Evolutionary conservation across 2,329 filamentous ascomycete species (phyloP), one percentile per base, ranked within the genome.

Genomic region (Karstenula rhodostoma): DNA sequence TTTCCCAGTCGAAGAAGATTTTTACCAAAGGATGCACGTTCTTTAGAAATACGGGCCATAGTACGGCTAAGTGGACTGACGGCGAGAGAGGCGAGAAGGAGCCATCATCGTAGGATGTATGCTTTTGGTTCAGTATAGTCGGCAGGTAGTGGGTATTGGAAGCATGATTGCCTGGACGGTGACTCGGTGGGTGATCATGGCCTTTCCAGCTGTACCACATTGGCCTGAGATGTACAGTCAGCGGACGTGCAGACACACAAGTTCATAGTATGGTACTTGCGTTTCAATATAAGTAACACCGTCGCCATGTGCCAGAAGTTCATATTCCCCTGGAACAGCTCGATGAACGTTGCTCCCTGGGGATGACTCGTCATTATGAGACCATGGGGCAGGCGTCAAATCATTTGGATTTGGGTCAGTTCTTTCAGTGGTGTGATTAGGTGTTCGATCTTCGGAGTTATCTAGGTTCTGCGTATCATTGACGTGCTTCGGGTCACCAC

Each of bases 201-300:
- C 43, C 43, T 46, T 46, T 46, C 43, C 43, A 46, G 19, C 43
- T 46, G 22, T 46, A 46, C 43, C 43, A 46, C 43, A 46, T 46
- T 25, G 43, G 43, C 43, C 43, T 46, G 25, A n/a, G 13, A 12
- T 12, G 5, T 25, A 27, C 4, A 25, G 7, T 46, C 13, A 46
- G 43, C 19, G 19, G 23, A 4, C 8, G 19, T 3, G 9, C 19
- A 12, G 5, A 23, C 2, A 13, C 7, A 27, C 25, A 5, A 23
- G 8, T 7, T 3, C 6, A 46, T 13, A 22, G n/a, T 6, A 22
- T 3, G 1, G 9, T 22, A 46, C 43, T 19, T 13, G 22, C 43
- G 43, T 46, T 46, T 46, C 43, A 46, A 46, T 46, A 19, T 46
- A 46, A 13, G 43, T 46, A 4, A 46, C 23, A 22, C 43, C 43